Conservation (phyloP, 2,329 filamentous ascomycete genomes). For the Pseudocercospora fijiensis region DNA sequence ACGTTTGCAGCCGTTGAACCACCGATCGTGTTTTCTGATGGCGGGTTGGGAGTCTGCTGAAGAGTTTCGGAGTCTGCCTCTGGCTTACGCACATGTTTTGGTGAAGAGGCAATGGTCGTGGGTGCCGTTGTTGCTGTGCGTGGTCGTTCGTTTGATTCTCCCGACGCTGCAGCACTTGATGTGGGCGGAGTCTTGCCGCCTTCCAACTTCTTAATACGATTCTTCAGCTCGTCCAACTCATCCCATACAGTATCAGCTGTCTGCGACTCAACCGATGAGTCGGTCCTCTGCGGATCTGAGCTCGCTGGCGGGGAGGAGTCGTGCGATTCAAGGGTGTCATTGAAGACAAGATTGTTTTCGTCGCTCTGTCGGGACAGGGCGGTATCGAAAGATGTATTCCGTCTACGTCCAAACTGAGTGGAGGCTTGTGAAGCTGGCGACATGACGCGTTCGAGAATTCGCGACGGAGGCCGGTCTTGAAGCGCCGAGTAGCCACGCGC, state of each 20-base stretch:
- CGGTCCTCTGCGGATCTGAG: slow-evolving; percentile 47
- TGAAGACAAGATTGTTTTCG: slow-evolving; percentile 7
- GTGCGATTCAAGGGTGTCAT: slow-evolving; percentile 16
- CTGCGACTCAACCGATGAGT: slow-evolving; percentile 77
- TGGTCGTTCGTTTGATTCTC: slow-evolving; percentile 75
- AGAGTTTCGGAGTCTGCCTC: slow-evolving; percentile 29
- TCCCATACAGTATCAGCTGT: slow-evolving; percentile 95
- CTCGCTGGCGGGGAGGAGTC: slow-evolving; percentile 41
- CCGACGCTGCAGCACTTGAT: slow-evolving; percentile 74
- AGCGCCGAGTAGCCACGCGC: slow-evolving; percentile 23
- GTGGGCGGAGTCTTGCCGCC: slow-evolving; percentile 77
- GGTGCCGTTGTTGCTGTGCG: slow-evolving; percentile 86
- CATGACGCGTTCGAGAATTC: slow-evolving; percentile 25
- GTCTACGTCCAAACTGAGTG: slow-evolving; percentile 26
- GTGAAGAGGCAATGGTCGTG: slow-evolving; percentile 87
- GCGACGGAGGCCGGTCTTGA: slow-evolving; percentile 27
- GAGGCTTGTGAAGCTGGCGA: slow-evolving; percentile 35
- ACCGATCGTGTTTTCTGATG: slow-evolving; percentile 37
- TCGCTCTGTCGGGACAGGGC: slow-evolving; percentile 8
- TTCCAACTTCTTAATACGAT: slow-evolving; percentile 85
- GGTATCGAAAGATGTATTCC: slow-evolving; percentile 22
- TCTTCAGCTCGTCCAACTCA: slow-evolving; percentile 92
- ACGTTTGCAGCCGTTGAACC: slow-evolving; percentile 53
- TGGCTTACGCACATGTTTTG: slow-evolving; percentile 62
- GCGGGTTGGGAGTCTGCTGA: slow-evolving; percentile 14